Evolutionary conservation across 345 rosid genomes (phyloP).

Genomic region (Dimocarpus longan): DNA sequence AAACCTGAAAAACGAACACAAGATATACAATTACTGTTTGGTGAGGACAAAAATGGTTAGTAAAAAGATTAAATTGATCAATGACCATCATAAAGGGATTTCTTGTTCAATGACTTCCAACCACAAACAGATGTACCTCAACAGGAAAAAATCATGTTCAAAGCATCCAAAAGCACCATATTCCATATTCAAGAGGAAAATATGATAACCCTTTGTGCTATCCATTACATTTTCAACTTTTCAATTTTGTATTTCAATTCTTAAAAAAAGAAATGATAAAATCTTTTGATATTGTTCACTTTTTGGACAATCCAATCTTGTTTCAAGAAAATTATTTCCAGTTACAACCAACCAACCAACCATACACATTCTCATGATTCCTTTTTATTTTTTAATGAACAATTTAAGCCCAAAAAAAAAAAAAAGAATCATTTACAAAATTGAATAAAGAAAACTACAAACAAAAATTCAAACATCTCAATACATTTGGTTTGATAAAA

Average conservation of each 20-base stretch:
- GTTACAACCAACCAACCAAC: background rate
- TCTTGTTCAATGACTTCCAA: constrained; percentile 1
- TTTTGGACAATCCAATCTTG: background rate
- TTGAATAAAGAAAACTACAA: background rate
- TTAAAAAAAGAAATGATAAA: background rate
- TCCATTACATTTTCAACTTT: background rate
- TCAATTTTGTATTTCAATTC: background rate
- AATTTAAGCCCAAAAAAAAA: no score
- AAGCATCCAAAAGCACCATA: constrained; percentile 1
- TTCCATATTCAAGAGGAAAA: background rate
- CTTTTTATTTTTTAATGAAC: background rate
- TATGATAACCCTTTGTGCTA: background rate
- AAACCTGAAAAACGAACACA: constrained; percentile 27
- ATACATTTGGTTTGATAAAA: background rate
- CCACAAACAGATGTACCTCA: background rate
- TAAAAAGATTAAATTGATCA: background rate
- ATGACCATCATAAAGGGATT: background rate
- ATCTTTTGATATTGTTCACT: no score
- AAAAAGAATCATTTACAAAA: background rate
- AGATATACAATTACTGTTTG: background rate
- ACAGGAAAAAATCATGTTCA: background rate
- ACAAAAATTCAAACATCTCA: background rate
- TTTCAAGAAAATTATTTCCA: background rate
- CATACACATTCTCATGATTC: background rate
- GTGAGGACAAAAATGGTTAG: background rate